phyloP scores from a whole-genome alignment of 306 rosid genomes.

The Cucurbita ficifolia region DNA sequence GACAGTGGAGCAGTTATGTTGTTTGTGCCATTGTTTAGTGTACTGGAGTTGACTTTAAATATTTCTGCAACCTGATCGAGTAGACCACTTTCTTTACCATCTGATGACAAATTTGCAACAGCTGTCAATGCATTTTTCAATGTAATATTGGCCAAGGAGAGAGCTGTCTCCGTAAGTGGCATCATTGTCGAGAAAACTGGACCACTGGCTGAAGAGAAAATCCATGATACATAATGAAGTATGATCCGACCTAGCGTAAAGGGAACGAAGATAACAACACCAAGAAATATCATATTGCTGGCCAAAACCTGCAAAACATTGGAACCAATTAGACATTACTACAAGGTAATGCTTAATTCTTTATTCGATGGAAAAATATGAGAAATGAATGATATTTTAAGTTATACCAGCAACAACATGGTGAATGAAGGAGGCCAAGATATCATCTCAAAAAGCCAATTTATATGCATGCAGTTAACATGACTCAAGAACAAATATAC shows the following conservation, averaged over 20 bases:
- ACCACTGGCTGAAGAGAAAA: conserved; percentile 56
- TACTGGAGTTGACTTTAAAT: conserved; percentile 59
- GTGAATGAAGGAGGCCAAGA: background rate
- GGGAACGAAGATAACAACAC: conserved; percentile 84
- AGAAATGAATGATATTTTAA: background rate
- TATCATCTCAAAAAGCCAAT: background rate
- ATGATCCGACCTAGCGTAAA: conserved; percentile 80
- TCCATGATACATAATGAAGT: conserved; percentile 63
- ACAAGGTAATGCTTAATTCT: background rate
- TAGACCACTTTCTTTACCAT: conserved; percentile 46
- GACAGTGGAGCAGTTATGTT: conserved; percentile 46
- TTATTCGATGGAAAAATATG: background rate
- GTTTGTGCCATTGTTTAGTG: conserved; percentile 45
- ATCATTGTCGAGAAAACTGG: conserved; percentile 49
- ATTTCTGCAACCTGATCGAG: conserved; percentile 67
- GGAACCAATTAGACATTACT: background rate
- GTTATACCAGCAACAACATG: background rate
- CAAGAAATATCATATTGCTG: conserved; percentile 99
- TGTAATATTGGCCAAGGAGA: conserved; percentile 74
- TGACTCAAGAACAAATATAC: background rate
- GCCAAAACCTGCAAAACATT: conserved; percentile 68
- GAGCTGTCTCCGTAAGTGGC: conserved; percentile 71
- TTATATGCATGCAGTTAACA: background rate
- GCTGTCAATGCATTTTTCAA: conserved; percentile 75
- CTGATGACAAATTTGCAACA: conserved; percentile 59